phyloP scores from a whole-genome alignment of 495 filamentous ascomycete species.

The Aspergillus ellipticus region DNA sequence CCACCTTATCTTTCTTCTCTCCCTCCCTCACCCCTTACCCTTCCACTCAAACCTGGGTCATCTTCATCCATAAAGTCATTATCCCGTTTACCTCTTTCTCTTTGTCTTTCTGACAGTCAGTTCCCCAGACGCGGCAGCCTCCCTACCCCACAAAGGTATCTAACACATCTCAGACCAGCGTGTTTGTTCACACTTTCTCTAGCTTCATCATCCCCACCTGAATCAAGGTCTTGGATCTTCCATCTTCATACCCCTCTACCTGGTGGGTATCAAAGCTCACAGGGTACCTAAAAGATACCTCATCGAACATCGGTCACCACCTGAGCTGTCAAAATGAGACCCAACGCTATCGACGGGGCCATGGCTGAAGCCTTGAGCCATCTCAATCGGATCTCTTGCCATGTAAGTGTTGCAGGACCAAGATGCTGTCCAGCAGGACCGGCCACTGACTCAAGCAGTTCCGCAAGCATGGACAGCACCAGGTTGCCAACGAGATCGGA shows the following conservation, averaged over 20 bases:
- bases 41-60: too few species aligned
- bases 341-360: slow-evolving; percentile 13
- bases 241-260: neutral
- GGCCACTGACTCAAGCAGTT: slow-evolving; percentile 19
- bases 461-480: slow-evolving; percentile 17
- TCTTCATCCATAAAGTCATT: too few species aligned
- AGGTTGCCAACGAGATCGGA: slow-evolving; percentile 27
- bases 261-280: neutral
- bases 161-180: neutral
- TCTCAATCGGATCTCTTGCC: slow-evolving; percentile 17
- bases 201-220: neutral
- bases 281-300: neutral
- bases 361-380: slow-evolving; percentile 24
- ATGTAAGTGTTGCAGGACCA: slow-evolving; percentile 22
- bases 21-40: neutral
- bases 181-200: neutral
- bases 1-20: neutral
- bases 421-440: neutral
- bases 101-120: neutral
- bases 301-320: too few species aligned
- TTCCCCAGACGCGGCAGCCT: neutral
- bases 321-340: slow-evolving; percentile 10
- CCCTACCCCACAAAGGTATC: neutral
- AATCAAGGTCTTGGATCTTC: neutral
- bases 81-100: too few species aligned